These are phyloP conservation scores for Suhomyces anneliseae DNA, from an alignment of 1,139 yeast genomes.

Conservation along the genomic window DNA sequence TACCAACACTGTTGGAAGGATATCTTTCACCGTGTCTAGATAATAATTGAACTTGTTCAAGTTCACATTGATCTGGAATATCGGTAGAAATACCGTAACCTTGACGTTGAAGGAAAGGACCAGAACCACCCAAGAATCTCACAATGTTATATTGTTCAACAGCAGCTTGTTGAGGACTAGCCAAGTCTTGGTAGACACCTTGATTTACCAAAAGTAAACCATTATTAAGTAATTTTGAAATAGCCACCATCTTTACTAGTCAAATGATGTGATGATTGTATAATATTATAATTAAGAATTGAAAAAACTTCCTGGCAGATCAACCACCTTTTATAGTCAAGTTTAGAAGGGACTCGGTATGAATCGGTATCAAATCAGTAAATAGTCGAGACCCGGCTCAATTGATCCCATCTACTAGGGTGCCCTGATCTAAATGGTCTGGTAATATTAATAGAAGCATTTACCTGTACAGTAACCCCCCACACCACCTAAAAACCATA, in stretches of 20 bases:
- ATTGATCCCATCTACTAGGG: too few species aligned
- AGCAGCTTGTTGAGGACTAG: constrained; percentile 39
- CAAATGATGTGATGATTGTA: too few species aligned
- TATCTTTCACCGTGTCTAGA: constrained; percentile 77
- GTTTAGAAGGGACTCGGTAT: too few species aligned
- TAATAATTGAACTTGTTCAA: constrained; percentile 65
- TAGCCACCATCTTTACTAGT: constrained; percentile 26
- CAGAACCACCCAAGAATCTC: constrained; percentile 47
- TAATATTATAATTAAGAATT: too few species aligned
- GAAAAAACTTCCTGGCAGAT: too few species aligned
- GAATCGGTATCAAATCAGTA: too few species aligned
- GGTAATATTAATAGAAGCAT: too few species aligned
- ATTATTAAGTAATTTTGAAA: constrained; percentile 29
- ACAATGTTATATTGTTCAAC: constrained; percentile 42
- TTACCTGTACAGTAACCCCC: too few species aligned
- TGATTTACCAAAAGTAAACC: constrained; percentile 31
- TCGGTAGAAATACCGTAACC: constrained; percentile 49
- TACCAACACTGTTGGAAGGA: constrained; percentile 33
- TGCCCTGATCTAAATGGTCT: too few species aligned
- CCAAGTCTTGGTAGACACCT: constrained; percentile 28
- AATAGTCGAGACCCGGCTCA: too few species aligned
- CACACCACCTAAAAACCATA: too few species aligned
- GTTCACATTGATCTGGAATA: constrained; percentile 51
- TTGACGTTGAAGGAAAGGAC: constrained; percentile 46
- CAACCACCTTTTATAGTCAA: too few species aligned